These are phyloP conservation scores for Nectriaceae sp. DNA, from an alignment of 2,329 filamentous ascomycete genomes.

Conservation along the genomic window DNA sequence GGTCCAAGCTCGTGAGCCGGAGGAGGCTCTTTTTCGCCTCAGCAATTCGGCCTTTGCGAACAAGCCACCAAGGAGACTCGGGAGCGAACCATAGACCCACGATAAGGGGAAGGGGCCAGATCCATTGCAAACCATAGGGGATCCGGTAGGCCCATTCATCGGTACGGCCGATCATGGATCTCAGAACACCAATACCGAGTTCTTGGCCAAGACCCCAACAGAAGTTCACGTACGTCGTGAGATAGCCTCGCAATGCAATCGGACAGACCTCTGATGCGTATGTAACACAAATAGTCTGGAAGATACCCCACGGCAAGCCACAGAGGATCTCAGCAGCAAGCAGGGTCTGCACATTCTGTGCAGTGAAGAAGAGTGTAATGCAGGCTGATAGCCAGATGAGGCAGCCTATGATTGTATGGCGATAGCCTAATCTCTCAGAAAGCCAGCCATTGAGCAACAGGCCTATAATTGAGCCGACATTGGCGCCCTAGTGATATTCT, in stretches of 20 bases:
- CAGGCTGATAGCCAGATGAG: conserved; percentile 14
- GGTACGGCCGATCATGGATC: conserved; percentile 27
- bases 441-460: conserved; percentile 17
- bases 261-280: conserved; percentile 10
- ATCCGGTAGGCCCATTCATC: conserved; percentile 35
- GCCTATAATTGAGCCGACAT: conserved; percentile 17
- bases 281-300: conserved; percentile 4
- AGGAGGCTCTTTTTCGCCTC: neutral
- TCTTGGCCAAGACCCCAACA: conserved; percentile 39
- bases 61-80: conserved; percentile 31
- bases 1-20: neutral
- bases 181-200: conserved; percentile 34
- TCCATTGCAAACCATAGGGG: conserved; percentile 36
- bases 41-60: neutral
- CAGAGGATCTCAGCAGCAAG: conserved; percentile 20
- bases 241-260: conserved; percentile 5
- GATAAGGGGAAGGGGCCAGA: conserved; percentile 24
- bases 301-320: conserved; percentile 9
- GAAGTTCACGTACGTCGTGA: conserved; percentile 39
- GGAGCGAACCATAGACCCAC: conserved; percentile 23
- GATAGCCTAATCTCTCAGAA: conserved; percentile 17
- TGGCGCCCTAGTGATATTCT: conserved; percentile 9
- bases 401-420: conserved; percentile 53
- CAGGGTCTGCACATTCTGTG: neutral
- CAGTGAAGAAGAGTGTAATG: conserved; percentile 23